phyloP scores from a whole-genome alignment of 169 alveolate genomes.

The Plasmodium inui region DNA sequence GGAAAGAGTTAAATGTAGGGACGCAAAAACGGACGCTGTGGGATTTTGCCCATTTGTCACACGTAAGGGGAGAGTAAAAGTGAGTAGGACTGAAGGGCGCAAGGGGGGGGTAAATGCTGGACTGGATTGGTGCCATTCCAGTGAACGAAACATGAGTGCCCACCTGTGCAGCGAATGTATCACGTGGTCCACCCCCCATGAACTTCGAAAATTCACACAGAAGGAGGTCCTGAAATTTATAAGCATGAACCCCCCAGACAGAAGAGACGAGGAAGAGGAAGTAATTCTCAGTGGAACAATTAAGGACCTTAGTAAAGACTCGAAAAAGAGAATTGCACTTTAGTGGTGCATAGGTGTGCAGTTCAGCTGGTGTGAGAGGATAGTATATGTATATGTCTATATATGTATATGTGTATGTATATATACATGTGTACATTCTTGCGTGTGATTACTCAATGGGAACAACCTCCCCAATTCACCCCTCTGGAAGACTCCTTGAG shows the following conservation, averaged over 20 bases:
- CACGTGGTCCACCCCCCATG: not conserved
- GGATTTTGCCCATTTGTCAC: slow-evolving; percentile 31
- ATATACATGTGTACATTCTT: not conserved
- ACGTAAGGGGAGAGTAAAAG: slow-evolving; percentile 20
- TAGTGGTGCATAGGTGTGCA: slow-evolving; percentile 1
- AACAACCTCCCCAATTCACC: not conserved
- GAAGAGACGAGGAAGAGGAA: slow-evolving; percentile 17
- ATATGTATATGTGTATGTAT: not conserved
- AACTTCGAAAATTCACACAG: slow-evolving; percentile 1
- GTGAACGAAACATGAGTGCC: not conserved
- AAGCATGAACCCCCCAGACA: slow-evolving; percentile 10
- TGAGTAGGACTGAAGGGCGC: not conserved
- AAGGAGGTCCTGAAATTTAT: slow-evolving; percentile 30
- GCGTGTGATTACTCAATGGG: not conserved
- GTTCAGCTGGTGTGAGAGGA: not conserved
- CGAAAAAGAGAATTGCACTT: not conserved
- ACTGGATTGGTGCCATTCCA: not conserved
- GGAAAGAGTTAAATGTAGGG: slow-evolving; percentile 26
- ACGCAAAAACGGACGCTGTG: slow-evolving; percentile 1
- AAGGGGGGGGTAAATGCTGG: not conserved
- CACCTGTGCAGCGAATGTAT: not conserved
- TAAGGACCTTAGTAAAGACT: slow-evolving; percentile 10
- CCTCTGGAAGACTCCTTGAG: slow-evolving; percentile 28
- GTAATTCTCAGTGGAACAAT: slow-evolving; percentile 26
- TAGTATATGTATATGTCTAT: not conserved